Percentiles rank a stretch among this genome's conserved stretches.
Evolutionary conservation across 176 grass and related monocot species (phyloP).

Genomic region (Pharus latifolius): DNA sequence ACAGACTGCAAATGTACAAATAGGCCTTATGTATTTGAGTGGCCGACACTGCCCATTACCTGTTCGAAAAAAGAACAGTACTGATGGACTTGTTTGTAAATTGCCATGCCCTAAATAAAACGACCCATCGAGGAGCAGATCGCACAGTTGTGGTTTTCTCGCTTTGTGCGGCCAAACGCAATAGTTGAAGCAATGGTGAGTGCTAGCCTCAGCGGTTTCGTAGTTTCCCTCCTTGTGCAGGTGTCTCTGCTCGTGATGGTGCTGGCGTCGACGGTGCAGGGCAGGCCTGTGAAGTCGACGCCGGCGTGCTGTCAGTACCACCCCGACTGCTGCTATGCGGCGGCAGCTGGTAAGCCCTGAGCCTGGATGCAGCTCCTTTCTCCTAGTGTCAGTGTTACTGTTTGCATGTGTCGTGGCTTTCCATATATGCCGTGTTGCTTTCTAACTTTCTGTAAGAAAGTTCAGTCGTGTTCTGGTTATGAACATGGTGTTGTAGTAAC

Average conservation of each 20-base stretch:
- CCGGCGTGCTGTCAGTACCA: slow-evolving; percentile 3
- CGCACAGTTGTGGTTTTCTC: neutral
- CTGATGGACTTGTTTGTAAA: no score
- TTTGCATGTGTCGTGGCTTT: no score
- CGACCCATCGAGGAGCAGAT: no score
- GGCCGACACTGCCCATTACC: no score
- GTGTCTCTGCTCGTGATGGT: slow-evolving; percentile 10
- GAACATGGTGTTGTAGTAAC: no score
- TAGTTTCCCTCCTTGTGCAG: slow-evolving; percentile 7
- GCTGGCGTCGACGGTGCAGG: slow-evolving; percentile 5
- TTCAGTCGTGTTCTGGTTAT: no score
- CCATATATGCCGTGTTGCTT: no score
- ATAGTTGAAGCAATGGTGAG: neutral
- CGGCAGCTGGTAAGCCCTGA: neutral
- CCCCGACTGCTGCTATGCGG: slow-evolving; percentile 9
- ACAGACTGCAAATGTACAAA: no score
- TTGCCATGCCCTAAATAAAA: no score
- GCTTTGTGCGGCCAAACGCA: neutral
- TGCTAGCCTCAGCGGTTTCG: neutral
- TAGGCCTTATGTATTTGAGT: no score
- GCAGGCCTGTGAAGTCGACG: neutral
- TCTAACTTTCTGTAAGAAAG: no score
- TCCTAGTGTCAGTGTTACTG: neutral
- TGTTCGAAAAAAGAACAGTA: no score
- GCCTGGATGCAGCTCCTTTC: neutral